Evolutionary conservation across 352 stramenopile genomes (phyloP), one percentile per base, ranked within the genome.

Genomic region (Phytopythium oedochilum): DNA sequence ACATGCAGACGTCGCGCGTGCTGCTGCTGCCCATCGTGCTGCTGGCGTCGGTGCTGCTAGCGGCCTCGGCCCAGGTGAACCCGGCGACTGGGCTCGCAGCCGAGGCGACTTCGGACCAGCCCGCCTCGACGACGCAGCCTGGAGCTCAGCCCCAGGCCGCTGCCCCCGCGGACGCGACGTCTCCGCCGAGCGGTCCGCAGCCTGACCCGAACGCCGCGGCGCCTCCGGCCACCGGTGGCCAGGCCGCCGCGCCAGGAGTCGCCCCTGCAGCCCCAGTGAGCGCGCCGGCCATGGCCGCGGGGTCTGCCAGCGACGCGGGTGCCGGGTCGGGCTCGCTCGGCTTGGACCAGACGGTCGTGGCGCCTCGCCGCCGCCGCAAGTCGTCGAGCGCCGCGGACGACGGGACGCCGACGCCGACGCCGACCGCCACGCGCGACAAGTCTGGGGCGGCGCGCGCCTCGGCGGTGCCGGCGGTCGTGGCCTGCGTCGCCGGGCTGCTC

Each of bases 401-500:
- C 40, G 22, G 25, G 44, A 36, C 44, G 44, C 44, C 44, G 5
- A 50, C n/a, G 15, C 34, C 5, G n/a, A 54, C 34, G 47, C 48
- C 44, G 25, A 44, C 38, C 22, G 18, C 39, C 32, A 28, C 38
- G 12, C 18, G 22, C 18, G 39, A 18, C 40, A 34, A 40, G 11
- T 29, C 39, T 2, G 48, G 48, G 9, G 32, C 17, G 0, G 23
- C 20, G n/a, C 32, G 44, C 26, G 25, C 17, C 5, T 2, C 18
- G 8, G 25, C 8, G 25, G 25, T 5, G 25, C 6, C 18, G 22
- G 2, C 20, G 9, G 31, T 20, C 23, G 31, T 35, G 8, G 18
- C 40, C n/a, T 22, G 28, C 28, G 29, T 42, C 12, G 23, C 29
- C n/a, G 29, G 28, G 7, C 7, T 31, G 22, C 10, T 20, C 32